phyloP scores from a whole-genome alignment of 1,284 basidiomycete genomes.

The Hortiboletus rubellus region DNA sequence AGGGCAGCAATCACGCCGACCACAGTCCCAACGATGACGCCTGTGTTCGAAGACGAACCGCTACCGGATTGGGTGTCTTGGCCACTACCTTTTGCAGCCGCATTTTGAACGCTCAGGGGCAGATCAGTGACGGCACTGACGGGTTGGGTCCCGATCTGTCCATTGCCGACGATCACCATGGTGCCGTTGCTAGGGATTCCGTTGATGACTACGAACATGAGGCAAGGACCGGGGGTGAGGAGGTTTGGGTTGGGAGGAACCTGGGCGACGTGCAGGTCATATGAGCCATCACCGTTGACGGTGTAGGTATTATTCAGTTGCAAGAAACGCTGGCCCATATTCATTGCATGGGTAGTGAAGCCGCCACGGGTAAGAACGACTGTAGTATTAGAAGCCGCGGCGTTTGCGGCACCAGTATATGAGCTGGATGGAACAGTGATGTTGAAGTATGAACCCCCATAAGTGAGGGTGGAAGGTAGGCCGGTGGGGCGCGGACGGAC shows the following conservation, averaged over 20 bases:
- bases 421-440: slow-evolving; percentile 60
- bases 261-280: slow-evolving; percentile 76
- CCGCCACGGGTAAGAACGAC: slow-evolving; percentile 84
- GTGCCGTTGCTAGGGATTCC: slow-evolving; percentile 83
- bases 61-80: background rate
- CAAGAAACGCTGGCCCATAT: slow-evolving; percentile 85
- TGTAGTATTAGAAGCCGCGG: slow-evolving; percentile 74
- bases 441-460: slow-evolving; percentile 84
- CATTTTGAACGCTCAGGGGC: slow-evolving; percentile 40
- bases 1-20: slow-evolving; percentile 51
- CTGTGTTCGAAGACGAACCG: slow-evolving; percentile 37
- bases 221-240: slow-evolving; percentile 83
- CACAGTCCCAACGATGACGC: slow-evolving; percentile 50
- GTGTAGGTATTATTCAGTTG: slow-evolving; percentile 82
- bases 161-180: slow-evolving; percentile 77
- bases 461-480: slow-evolving; percentile 71
- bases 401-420: slow-evolving; percentile 65
- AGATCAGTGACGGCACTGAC: slow-evolving; percentile 47
- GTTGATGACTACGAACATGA: slow-evolving; percentile 78
- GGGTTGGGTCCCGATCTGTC: slow-evolving; percentile 71
- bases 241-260: slow-evolving; percentile 81
- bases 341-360: slow-evolving; percentile 95
- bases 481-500: slow-evolving; percentile 73
- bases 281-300: slow-evolving; percentile 72
- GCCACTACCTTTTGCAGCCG: slow-evolving; percentile 24